Evolutionary conservation across 805 yeast genomes (phyloP), one percentile per base, ranked within the genome.

Genomic region (Kodamaea laetipori): DNA sequence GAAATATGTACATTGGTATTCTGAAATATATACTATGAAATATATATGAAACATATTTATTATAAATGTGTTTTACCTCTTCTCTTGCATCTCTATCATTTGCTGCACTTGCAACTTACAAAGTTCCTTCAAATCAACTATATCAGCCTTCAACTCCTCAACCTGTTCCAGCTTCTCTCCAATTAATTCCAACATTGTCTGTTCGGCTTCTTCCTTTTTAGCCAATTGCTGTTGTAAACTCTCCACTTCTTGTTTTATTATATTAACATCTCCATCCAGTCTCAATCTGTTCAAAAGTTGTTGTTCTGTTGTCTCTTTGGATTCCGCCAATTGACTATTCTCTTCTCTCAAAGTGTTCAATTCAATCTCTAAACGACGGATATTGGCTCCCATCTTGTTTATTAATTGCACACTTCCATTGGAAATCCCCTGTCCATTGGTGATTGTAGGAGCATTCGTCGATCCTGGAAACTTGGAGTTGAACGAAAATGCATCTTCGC

Each of bases 161-260:
- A 87, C 92, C 49, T 72, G 75, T 60, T 95, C 99, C 4, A 88
- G 76, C 59, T 90, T 90, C 58, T 90, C 97, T 4, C 96, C 96
- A 11, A 92, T 71, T 45, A 86, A 58, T 52, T 81, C 86, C 36
- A 90, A 64, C 38, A 86, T 76, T 4, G 84, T 78, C 43, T 75
- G 73, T 47, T 80, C 80, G 4, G 77, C 50, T 44, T 50, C 28
- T 6, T 62, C 55, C 41, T 66, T 64, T 15, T 61, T 55, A 12
- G 69, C 72, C 35, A 80, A 47, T 17, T 64, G 70, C 0, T 28
- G 10, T 17, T 49, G 47, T 16, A 69, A 48, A 4, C 43, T 44
- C 2, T 57, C 59, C 0, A 78, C 57, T 25, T 54, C 46, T 21
- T 56, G 51, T 13, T 61, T 54, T 19, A 76, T 56, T 4, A 54